Conservation (phyloP, 1,284 basidiomycete genomes). For the Anthracocystis setariae region DNA sequence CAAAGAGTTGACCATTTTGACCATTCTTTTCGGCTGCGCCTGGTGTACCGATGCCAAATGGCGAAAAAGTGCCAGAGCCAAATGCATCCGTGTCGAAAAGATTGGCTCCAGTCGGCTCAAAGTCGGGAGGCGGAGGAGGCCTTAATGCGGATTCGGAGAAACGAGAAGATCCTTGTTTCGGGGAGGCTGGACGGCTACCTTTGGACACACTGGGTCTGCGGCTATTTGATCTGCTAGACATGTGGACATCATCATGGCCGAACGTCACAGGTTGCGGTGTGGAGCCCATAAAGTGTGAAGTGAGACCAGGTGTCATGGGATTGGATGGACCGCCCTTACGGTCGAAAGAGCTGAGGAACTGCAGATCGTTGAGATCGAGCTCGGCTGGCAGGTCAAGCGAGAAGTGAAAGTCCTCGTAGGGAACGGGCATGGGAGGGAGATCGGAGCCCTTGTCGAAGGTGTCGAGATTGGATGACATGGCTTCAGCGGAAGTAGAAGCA, state of each 20-base stretch:
- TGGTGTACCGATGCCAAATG: conserved; percentile 41
- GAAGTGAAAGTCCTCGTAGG: conserved; percentile 62
- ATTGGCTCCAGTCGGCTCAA: conserved; percentile 42
- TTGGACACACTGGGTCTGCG: conserved; percentile 48
- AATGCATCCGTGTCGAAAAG: conserved; percentile 45
- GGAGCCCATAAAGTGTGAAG: conserved; percentile 38
- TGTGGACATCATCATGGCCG: conserved; percentile 47
- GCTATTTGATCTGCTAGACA: conserved; percentile 44
- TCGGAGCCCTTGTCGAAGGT: conserved; percentile 33
- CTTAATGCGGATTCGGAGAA: conserved; percentile 42
- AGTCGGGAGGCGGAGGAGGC: conserved; percentile 51
- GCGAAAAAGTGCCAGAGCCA: conserved; percentile 25
- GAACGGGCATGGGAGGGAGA: conserved; percentile 60
- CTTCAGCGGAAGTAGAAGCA: conserved; percentile 15
- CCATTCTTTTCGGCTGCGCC: conserved; percentile 19
- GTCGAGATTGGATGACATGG: conserved; percentile 8
- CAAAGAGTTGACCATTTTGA: conserved; percentile 43
- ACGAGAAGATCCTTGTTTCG: conserved; percentile 31
- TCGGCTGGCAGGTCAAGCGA: conserved; percentile 57
- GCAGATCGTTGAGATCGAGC: conserved; percentile 49
- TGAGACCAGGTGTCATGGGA: conserved; percentile 50
- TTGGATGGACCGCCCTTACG: conserved; percentile 46
- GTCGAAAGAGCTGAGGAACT: conserved; percentile 48
- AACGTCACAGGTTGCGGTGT: conserved; percentile 31
- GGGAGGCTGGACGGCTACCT: conserved; percentile 46